phyloP scores from a whole-genome alignment of 148 eudicot genomes.

The Amaranthus cruentus region DNA sequence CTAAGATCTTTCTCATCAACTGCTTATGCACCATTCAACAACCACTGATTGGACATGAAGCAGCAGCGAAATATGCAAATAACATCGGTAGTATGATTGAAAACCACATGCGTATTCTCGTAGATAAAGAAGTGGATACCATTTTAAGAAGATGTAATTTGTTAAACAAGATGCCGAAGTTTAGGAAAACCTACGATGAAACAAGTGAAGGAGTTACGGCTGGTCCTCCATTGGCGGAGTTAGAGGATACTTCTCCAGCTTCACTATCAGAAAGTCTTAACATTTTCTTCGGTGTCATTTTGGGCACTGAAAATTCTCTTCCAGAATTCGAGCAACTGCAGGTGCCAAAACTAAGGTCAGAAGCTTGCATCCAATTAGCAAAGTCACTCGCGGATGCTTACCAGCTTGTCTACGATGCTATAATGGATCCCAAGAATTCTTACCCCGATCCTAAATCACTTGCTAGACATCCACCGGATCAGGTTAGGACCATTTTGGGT shows the following conservation, averaged over 20 bases:
- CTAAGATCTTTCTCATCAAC: constrained; percentile 92
- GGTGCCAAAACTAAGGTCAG: constrained; percentile 84
- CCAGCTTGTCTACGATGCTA: constrained; percentile 63
- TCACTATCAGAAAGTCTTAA: constrained; percentile 73
- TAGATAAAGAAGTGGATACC: constrained; percentile 76
- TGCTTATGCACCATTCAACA: constrained; percentile 88
- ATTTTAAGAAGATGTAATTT: constrained; percentile 68
- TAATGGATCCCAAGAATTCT: constrained; percentile 68
- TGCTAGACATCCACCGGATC: constrained; percentile 95
- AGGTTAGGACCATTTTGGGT: constrained; percentile 94
- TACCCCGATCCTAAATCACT: constrained; percentile 88
- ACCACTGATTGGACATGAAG: constrained; percentile 70
- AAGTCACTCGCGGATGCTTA: constrained; percentile 74
- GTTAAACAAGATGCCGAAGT: constrained; percentile 69
- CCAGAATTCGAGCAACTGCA: constrained; percentile 92
- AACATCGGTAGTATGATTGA: constrained; percentile 64
- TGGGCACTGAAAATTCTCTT: constrained; percentile 76
- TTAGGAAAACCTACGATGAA: constrained; percentile 32
- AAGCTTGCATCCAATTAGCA: constrained; percentile 64
- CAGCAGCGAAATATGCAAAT: constrained; percentile 73
- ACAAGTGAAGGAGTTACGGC: constrained; percentile 6
- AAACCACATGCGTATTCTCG: constrained; percentile 54
- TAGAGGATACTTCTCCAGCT: constrained; percentile 75
- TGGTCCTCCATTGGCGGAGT: constrained; percentile 49
- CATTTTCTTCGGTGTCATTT: constrained; percentile 76